Evolutionary conservation across 1,139 yeast species (phyloP), one percentile per base, ranked within the genome.

Genomic region (Yamadazyma dushanensis): DNA sequence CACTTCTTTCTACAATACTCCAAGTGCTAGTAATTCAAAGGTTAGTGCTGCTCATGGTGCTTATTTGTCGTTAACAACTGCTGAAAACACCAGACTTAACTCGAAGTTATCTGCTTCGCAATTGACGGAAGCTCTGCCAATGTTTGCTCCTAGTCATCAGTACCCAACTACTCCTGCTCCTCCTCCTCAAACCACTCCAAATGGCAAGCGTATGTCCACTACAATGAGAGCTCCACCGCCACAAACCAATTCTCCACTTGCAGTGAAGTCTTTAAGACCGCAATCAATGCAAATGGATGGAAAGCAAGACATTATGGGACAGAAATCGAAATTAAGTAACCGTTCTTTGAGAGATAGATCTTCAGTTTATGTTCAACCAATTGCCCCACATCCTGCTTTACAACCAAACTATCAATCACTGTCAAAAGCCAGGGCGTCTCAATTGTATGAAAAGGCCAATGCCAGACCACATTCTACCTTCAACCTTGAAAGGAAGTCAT

Each of bases 81-180:
- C 90, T 1, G 89, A 83, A 52, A 83, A 83, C 55, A 83, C 94
- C 0, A 69, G 89, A 41, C 52, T 82, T 39, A 83, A 83, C 56
- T 83, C 89, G 1, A 75, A 78, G 54, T 54, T 78, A 31, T 69
- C 80, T 5, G 53, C 74, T 0, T 56, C 68, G 3, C 64, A 63
- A 32, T 54, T 66, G 44, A 46, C 42, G 18, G 65, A 57, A 11
- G 38, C 46, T 5, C 43, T 37, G 22, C 34, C 37, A 19, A 27
- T 22, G 26, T 36, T 29, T 29, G 16, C 25, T 26, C 46, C 39
- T 24, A 48, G 38, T 20, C 46, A 43, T 36, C 51, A 46, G 26
- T 46, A 47, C 32, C 52, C 49, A 6, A 15, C 36, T 7, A n/a
- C n/a, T n/a, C n/a, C n/a, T n/a, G n/a, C n/a, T n/a, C n/a, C 27